A percentile compares a stretch with the other conserved stretches of the same genome.
phyloP scores from a whole-genome alignment of 306 rosid species.

The Medicago truncatula region DNA sequence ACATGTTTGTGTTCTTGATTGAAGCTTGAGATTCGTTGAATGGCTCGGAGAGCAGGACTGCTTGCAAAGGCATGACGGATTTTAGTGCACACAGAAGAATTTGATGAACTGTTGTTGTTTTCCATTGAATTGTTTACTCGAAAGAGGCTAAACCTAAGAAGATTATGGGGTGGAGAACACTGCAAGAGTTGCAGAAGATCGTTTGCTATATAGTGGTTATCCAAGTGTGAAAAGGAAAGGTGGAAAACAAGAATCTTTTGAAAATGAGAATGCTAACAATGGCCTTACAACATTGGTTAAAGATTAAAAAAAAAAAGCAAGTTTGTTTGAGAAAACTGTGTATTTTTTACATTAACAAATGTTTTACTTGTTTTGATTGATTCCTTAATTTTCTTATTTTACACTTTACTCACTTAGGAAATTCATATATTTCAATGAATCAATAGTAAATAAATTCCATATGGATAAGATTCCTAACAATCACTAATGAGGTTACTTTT shows the following conservation, averaged over 20 bases:
- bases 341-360: neutral
- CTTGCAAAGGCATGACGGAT: constrained; percentile 51
- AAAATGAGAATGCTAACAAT: constrained; percentile 4
- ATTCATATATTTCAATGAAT: constrained; percentile 19
- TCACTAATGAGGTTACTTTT: constrained; percentile 38
- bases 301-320: neutral
- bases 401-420: neutral
- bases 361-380: constrained; percentile 2
- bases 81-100: constrained; percentile 51
- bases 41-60: constrained; percentile 38
- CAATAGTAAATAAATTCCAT: constrained; percentile 4
- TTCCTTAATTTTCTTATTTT: neutral
- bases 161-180: constrained; percentile 28
- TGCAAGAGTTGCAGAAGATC: constrained; percentile 22
- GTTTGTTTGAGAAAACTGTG: constrained; percentile 1
- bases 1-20: constrained; percentile 45
- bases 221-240: constrained; percentile 34
- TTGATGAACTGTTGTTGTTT: constrained; percentile 42
- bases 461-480: constrained; percentile 42
- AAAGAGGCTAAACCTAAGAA: neutral
- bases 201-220: constrained; percentile 33
- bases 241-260: constrained; percentile 15
- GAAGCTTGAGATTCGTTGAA: constrained; percentile 42
- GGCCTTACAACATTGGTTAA: neutral
- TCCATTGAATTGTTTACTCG: constrained; percentile 44